Conservation (phyloP, 257 asterid species). For the Solanum chaucha region DNA sequence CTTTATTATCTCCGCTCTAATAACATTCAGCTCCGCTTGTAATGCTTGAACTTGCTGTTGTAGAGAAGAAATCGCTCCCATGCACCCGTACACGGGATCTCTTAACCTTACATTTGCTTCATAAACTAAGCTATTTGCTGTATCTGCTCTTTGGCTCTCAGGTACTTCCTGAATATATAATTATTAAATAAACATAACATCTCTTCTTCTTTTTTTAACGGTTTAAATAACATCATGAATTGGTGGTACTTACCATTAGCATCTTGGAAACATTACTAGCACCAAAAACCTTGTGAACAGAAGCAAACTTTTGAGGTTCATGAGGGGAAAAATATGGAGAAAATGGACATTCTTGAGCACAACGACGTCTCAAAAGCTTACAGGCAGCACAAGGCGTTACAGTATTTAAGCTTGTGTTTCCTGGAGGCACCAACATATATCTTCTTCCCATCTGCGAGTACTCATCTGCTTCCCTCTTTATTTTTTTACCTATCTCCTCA, state of each 20-base stretch:
- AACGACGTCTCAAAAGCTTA: slow-evolving; percentile 73
- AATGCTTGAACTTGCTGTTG: slow-evolving; percentile 57
- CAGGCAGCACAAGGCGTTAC: slow-evolving; percentile 90
- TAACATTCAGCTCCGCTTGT: slow-evolving; percentile 47
- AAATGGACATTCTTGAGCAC: slow-evolving; percentile 86
- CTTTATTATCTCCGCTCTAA: slow-evolving; percentile 46
- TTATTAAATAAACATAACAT: not conserved
- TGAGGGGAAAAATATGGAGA: slow-evolving; percentile 84
- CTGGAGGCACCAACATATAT: slow-evolving; percentile 17
- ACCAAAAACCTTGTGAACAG: slow-evolving; percentile 86
- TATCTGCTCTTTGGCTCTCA: slow-evolving; percentile 66
- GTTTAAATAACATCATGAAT: not conserved
- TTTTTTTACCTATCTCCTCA: slow-evolving; percentile 78
- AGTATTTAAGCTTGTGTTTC: slow-evolving; percentile 37
- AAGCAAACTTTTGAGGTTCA: slow-evolving; percentile 77
- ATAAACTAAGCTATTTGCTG: slow-evolving; percentile 73
- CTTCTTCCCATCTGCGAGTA: slow-evolving; percentile 28
- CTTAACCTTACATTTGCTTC: slow-evolving; percentile 76
- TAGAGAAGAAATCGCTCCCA: slow-evolving; percentile 68
- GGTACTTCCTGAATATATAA: slow-evolving; percentile 50
- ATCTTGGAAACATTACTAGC: slow-evolving; percentile 94
- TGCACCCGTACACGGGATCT: slow-evolving; percentile 88
- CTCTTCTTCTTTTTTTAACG: not conserved
- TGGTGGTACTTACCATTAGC: slow-evolving; percentile 49
- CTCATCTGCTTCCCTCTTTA: slow-evolving; percentile 61